phyloP scores from a whole-genome alignment of 345 rosid genomes.

The Aquilaria sinensis region DNA sequence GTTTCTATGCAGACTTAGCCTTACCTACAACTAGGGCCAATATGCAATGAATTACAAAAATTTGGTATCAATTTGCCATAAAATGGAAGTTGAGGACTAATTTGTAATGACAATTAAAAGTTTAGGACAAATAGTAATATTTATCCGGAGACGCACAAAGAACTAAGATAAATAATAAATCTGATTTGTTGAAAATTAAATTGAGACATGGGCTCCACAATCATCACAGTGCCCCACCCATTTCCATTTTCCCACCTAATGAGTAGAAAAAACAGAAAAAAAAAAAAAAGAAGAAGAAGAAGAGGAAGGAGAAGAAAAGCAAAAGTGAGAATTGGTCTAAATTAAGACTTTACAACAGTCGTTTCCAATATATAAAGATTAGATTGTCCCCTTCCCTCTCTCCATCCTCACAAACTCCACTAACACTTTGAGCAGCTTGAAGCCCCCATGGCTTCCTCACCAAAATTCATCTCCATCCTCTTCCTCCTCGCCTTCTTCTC shows the following conservation, averaged over 20 bases:
- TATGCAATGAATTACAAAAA: too few species aligned
- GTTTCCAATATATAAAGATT: background rate
- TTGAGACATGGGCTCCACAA: slow-evolving; percentile 1
- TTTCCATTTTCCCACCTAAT: slow-evolving; percentile 19
- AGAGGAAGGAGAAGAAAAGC: background rate
- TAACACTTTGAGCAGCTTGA: background rate
- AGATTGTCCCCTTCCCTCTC: background rate
- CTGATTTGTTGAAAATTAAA: too few species aligned
- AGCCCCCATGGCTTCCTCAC: slow-evolving; percentile 19
- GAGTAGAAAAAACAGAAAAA: slow-evolving; percentile 7
- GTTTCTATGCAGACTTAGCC: too few species aligned
- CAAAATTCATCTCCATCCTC: slow-evolving; percentile 15
- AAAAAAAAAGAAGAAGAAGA: background rate
- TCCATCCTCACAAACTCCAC: background rate
- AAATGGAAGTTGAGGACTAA: too few species aligned
- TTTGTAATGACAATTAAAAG: too few species aligned
- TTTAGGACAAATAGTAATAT: too few species aligned
- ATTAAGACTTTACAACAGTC: too few species aligned
- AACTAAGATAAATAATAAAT: too few species aligned
- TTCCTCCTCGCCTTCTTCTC: slow-evolving; percentile 12
- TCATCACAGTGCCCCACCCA: slow-evolving; percentile 12
- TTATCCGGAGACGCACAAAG: too few species aligned
- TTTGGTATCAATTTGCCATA: too few species aligned
- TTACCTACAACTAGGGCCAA: too few species aligned
- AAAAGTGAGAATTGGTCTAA: background rate